phyloP scores from a whole-genome alignment of 2,329 filamentous ascomycete genomes.

The Pestalotiopsis sp. region DNA sequence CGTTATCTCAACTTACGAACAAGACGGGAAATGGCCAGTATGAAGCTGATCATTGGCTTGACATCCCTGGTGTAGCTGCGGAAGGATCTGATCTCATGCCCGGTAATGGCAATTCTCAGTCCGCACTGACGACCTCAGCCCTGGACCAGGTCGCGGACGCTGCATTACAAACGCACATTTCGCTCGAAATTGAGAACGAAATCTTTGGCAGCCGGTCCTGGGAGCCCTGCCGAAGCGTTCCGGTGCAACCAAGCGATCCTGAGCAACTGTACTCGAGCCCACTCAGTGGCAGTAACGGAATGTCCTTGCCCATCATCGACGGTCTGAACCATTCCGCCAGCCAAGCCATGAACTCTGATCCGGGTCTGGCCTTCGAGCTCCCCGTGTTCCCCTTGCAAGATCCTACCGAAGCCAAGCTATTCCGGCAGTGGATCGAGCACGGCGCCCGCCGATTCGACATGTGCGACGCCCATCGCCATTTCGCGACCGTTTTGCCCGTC shows the following conservation, averaged over 20 bases:
- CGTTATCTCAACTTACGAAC: background rate
- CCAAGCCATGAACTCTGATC: background rate
- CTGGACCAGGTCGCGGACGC: background rate
- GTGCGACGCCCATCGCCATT: background rate
- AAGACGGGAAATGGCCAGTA: background rate
- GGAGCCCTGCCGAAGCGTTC: background rate
- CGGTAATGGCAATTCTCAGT: background rate
- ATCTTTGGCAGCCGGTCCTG: background rate
- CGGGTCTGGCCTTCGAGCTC: background rate
- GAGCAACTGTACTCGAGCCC: background rate
- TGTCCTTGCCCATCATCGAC: background rate
- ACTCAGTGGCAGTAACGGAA: background rate
- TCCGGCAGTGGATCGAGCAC: background rate
- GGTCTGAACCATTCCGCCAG: background rate
- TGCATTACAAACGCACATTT: background rate
- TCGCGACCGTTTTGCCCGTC: background rate
- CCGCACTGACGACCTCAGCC: too few relatives aligned
- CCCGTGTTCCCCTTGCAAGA: background rate
- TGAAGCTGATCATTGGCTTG: background rate
- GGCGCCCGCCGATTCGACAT: background rate
- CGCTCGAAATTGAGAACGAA: background rate
- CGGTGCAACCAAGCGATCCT: background rate
- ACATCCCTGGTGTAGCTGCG: background rate
- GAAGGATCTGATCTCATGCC: background rate
- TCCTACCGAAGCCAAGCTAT: background rate